A percentile compares a stretch with the other conserved stretches of the same genome.
Evolutionary conservation across 441 rosid species (phyloP).

Genomic region (Kokia cookei): DNA sequence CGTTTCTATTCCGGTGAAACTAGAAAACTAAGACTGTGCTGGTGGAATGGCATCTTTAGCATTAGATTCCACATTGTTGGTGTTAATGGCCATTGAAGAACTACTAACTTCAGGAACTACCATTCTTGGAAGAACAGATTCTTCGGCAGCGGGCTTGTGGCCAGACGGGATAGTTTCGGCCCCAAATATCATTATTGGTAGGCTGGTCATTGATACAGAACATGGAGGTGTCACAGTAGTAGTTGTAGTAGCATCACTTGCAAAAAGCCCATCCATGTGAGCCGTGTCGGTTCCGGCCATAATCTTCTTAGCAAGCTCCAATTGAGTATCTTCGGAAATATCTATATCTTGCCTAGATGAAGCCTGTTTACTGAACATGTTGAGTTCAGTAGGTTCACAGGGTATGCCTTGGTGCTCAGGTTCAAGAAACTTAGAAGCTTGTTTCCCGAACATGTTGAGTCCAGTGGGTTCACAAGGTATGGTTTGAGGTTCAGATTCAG

Average conservation of each 20-base stretch:
- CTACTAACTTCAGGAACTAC: constrained; percentile 14
- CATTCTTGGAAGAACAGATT: constrained; percentile 18
- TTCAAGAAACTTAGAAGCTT: neutral
- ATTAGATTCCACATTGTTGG: constrained; percentile 1
- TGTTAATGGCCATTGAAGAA: constrained; percentile 16
- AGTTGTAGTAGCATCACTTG: constrained; percentile 1
- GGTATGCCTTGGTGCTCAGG: neutral
- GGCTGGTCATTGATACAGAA: constrained; percentile 19
- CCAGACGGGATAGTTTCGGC: constrained; percentile 18
- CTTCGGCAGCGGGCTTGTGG: constrained; percentile 17
- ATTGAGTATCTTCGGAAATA: constrained; percentile 15
- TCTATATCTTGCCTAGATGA: constrained; percentile 20
- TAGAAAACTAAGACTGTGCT: constrained; percentile 2
- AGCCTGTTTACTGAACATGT: neutral
- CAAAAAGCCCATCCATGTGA: constrained; percentile 9
- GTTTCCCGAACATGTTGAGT: neutral
- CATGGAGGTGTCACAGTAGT: constrained; percentile 8
- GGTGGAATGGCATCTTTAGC: constrained; percentile 7
- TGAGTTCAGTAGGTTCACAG: neutral
- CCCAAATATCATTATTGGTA: constrained; percentile 20
- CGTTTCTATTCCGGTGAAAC: neutral
- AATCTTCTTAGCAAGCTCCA: constrained; percentile 30
- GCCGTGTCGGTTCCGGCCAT: constrained; percentile 13
- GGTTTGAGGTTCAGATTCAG: neutral
- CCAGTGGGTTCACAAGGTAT: neutral